Percentiles rank a stretch among this genome's conserved stretches.
Conservation (phyloP, 345 rosid genomes). For the Leavenworthia alabamica region DNA sequence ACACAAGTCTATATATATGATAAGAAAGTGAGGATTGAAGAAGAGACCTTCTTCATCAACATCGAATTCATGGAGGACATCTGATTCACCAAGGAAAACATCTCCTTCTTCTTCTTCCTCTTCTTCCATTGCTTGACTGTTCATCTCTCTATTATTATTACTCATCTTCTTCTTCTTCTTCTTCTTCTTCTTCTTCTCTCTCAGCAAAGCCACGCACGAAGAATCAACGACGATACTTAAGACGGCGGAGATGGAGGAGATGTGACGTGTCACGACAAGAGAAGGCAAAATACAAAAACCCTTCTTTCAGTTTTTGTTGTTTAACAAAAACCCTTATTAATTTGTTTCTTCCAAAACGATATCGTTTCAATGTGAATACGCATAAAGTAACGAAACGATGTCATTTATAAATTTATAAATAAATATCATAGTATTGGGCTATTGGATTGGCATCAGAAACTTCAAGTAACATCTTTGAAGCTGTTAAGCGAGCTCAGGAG, state of each 20-base stretch:
- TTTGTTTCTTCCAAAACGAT: neutral
- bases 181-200: too few relatives aligned
- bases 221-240: neutral
- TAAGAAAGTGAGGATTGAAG: neutral
- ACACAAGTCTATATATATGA: neutral
- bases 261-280: slow-evolving; percentile 16
- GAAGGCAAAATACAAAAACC: neutral
- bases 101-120: slow-evolving; percentile 56
- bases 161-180: slow-evolving; percentile 18
- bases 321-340: too few relatives aligned
- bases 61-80: slow-evolving; percentile 54
- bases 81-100: slow-evolving; percentile 68
- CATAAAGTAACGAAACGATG: too few relatives aligned
- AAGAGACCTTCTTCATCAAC: slow-evolving; percentile 76
- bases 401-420: too few relatives aligned
- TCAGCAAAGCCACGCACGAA: neutral
- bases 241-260: slow-evolving; percentile 18
- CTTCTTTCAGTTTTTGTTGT: too few relatives aligned
- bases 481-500: slow-evolving; percentile 81
- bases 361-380: neutral
- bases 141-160: slow-evolving; percentile 25
- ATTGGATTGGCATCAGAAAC: neutral
- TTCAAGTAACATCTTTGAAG: slow-evolving; percentile 34
- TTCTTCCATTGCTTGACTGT: slow-evolving; percentile 27
- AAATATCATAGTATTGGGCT: too few relatives aligned